These are phyloP conservation scores for Schwanniomyces occidentalis DNA, from an alignment of 805 yeast genomes.

Conservation along the genomic window DNA sequence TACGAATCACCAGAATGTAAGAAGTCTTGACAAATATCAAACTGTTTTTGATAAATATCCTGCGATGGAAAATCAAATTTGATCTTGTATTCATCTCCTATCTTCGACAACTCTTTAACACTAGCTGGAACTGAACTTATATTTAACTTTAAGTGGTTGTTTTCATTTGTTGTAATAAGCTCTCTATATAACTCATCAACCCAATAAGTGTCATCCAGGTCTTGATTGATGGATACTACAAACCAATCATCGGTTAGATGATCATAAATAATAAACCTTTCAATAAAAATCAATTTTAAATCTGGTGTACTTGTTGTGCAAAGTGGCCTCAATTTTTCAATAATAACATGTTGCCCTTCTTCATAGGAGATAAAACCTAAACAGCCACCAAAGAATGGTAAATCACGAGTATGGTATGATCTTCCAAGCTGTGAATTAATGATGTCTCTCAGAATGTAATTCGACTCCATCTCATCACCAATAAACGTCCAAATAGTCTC, in stretches of 20 bases:
- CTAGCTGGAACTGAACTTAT: constrained; percentile 21
- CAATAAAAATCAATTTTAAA: constrained; percentile 70
- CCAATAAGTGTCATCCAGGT: constrained; percentile 39
- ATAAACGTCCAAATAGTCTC: constrained; percentile 54
- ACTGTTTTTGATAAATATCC: constrained; percentile 52
- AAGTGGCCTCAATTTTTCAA: constrained; percentile 35
- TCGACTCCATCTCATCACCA: constrained; percentile 46
- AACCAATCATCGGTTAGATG: constrained; percentile 45
- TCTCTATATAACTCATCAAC: constrained; percentile 18
- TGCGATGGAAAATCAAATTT: constrained; percentile 51
- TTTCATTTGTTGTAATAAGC: constrained; percentile 8
- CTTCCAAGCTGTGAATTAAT: constrained; percentile 20
- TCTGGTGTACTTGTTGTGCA: constrained; percentile 55
- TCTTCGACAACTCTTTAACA: constrained; percentile 23
- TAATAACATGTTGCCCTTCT: constrained; percentile 59
- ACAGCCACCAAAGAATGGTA: constrained; percentile 91
- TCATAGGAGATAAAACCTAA: constrained; percentile 88
- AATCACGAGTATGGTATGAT: constrained; percentile 21
- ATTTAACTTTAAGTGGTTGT: constrained; percentile 14
- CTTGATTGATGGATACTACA: constrained; percentile 49
- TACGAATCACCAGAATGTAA: constrained; percentile 85
- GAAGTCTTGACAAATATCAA: constrained; percentile 63
- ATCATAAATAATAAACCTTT: constrained; percentile 60
- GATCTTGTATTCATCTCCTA: constrained; percentile 24
- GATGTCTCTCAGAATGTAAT: constrained; percentile 28